Conservation (phyloP, 2,329 filamentous ascomycete genomes). For the Aspergillus sp. region DNA sequence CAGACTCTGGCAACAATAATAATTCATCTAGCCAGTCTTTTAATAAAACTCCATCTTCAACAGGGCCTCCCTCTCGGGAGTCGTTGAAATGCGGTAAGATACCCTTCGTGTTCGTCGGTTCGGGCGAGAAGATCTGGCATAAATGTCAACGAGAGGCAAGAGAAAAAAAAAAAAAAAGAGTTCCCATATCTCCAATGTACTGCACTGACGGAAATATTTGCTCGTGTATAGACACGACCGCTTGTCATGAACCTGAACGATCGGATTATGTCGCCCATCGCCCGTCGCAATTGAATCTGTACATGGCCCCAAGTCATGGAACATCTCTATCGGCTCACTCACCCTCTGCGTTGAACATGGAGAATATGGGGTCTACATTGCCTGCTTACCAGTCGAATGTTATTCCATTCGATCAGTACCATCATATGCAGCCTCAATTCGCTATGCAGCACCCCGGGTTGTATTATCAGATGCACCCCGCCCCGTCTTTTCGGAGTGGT, state of each 20-base stretch:
- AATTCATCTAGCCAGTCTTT: background rate
- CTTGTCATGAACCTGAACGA: background rate
- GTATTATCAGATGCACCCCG: constrained; percentile 24
- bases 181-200: background rate
- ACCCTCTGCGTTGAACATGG: constrained; percentile 21
- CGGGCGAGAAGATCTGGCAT: background rate
- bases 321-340: background rate
- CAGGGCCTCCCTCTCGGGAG: background rate
- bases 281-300: constrained; percentile 9
- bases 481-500: constrained; percentile 17
- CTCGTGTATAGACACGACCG: background rate
- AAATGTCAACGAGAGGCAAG: background rate
- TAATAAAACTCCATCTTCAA: background rate
- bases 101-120: background rate
- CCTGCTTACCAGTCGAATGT: constrained; percentile 16
- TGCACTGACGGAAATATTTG: background rate
- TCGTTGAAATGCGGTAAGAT: constrained; percentile 7
- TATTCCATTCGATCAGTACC: constrained; percentile 17
- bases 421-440: constrained; percentile 23
- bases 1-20: constrained; percentile 1
- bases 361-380: constrained; percentile 22
- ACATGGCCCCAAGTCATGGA: constrained; percentile 15
- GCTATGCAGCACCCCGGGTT: constrained; percentile 18
- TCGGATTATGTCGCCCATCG: background rate
- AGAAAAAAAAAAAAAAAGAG: background rate